Evolutionary conservation across 2,329 filamentous ascomycete species (phyloP).

Genomic region (Pyrenophora teres): DNA sequence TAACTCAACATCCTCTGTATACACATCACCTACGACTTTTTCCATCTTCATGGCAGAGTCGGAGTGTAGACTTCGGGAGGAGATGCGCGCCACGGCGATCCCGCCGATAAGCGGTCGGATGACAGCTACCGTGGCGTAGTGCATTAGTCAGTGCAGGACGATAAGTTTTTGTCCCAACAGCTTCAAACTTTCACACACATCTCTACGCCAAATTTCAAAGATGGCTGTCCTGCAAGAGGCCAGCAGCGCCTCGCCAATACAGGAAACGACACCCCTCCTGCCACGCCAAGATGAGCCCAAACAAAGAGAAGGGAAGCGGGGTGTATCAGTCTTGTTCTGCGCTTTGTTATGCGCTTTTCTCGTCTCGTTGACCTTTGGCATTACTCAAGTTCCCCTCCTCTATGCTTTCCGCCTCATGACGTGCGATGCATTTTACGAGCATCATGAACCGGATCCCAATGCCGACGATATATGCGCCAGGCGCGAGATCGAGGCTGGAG

Average conservation of each 20-base stretch:
- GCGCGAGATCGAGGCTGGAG: constrained; percentile 67
- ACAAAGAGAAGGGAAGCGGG: constrained; percentile 14
- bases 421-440: constrained; percentile 70
- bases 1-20: background rate
- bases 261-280: constrained; percentile 26
- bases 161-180: constrained; percentile 5
- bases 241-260: background rate
- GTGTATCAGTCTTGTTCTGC: constrained; percentile 44
- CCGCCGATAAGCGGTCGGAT: constrained; percentile 14
- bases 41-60: background rate
- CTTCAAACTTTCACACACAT: background rate
- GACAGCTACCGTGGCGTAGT: constrained; percentile 1
- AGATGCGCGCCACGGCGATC: background rate
- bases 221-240: constrained; percentile 13
- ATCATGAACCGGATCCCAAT: constrained; percentile 55
- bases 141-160: background rate
- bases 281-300: constrained; percentile 11
- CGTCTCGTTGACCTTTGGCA: constrained; percentile 58
- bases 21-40: background rate
- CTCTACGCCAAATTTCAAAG: background rate
- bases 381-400: constrained; percentile 59
- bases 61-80: constrained; percentile 1
- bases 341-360: constrained; percentile 65
- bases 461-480: constrained; percentile 61
- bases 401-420: constrained; percentile 74